Base-by-base conservation (phyloP, 1,284 basidiomycete genomes). In the Naganishia albida region DNA sequence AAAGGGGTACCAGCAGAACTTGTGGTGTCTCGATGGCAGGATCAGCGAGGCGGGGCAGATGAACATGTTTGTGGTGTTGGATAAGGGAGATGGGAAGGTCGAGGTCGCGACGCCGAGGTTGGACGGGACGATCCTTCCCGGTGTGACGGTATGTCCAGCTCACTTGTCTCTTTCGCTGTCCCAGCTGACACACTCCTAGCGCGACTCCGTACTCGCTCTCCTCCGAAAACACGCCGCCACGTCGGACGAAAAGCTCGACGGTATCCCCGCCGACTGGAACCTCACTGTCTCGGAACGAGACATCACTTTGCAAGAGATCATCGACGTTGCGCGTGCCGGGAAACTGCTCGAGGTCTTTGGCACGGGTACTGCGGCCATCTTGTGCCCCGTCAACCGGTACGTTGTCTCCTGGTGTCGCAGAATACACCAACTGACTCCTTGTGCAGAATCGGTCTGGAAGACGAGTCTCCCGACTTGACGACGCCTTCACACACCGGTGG, bases 1-100 rank as follows among this genome's bases (percentile, higher is more conserved):
- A 54, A 74, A 83, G 51, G 90, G 90, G 0, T 93, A 91, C 73
- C 84, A 88, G 67, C 86, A 88, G 74, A 82, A 86, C 48, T 76
- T 88, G 28, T 88, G 86, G 86, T 70, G 80, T 39, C n/a, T 67
- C 10, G 63, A 65, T 6, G 63, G 49, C 10, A 48, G 43, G 44
- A 52, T 71, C 7, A 68, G 67, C 18, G 70, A 71, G 42, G 80
- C 77, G 52, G 0, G 87, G 0, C 85, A 86, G 46, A 89, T 90
- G 88, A 89, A 89, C 74, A 82, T 87, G 67, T 87, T 88, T 68
- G 79, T 82, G 6, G 85, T 84, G 2, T 73, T 86, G 25, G 30
- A 62, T 50, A 78, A 81, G 72, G 59, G 59, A 1, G 52, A 54
- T 4, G 46, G 62, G 8, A 52, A 63, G 20, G 46, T 65, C 23